Evolutionary conservation across 2,329 filamentous ascomycete genomes (phyloP).

Genomic region (Aspergillus sergii): DNA sequence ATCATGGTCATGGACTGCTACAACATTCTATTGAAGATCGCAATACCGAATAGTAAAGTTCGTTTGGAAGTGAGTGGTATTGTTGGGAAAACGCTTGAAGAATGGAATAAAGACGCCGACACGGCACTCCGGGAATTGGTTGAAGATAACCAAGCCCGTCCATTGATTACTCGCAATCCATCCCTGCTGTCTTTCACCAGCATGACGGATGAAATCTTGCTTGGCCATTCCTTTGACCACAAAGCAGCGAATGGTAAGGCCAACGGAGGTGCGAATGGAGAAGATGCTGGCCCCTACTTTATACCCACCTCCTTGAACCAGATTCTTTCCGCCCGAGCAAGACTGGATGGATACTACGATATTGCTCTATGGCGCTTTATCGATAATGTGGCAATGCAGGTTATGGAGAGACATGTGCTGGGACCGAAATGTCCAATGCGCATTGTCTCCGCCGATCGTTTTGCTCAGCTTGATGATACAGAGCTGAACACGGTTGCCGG

Average conservation of each 20-base stretch:
- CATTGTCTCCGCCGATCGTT: constrained; percentile 7
- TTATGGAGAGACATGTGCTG: constrained; percentile 13
- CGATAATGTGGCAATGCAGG: constrained; percentile 21
- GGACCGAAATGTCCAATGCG: constrained; percentile 16
- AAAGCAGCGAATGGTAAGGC: background rate
- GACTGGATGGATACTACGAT: constrained; percentile 10
- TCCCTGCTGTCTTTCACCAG: background rate
- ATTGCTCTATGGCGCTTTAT: constrained; percentile 17
- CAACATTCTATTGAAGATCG: background rate
- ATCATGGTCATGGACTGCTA: background rate
- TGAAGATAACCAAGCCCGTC: background rate
- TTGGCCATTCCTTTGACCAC: rapidly evolving
- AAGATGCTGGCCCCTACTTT: background rate
- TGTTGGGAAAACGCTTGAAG: background rate
- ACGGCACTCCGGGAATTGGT: background rate
- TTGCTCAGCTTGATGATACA: constrained; percentile 11
- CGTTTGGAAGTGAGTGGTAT: background rate
- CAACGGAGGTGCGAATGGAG: background rate
- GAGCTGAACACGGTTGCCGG: constrained; percentile 17
- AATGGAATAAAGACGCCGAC: background rate
- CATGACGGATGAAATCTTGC: background rate
- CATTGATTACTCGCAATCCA: background rate
- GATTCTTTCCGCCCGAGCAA: background rate
- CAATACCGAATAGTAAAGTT: background rate
- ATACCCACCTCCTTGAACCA: background rate